Percentiles rank a stretch among this genome's conserved stretches.
Conservation (phyloP, 371 early-diverging fungal genomes). For the Mucor irregularis region DNA sequence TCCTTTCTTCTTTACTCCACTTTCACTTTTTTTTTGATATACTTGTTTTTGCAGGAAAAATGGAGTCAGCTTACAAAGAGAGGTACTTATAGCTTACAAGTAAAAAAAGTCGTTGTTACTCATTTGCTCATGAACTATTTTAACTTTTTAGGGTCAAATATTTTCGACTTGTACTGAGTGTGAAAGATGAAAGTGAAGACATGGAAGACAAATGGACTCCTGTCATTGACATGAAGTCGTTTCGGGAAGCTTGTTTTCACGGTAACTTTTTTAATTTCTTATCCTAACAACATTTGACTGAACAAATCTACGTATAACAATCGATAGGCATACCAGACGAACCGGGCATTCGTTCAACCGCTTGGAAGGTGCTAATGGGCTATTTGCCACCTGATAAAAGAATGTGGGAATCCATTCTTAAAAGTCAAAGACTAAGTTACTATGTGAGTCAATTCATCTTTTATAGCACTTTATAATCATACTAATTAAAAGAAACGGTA, state of each 20-base stretch:
- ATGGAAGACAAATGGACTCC: conserved; percentile 30
- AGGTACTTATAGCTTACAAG: conserved; percentile 19
- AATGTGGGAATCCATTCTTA: conserved; percentile 58
- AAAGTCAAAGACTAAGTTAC: conserved; percentile 59
- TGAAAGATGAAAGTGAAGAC: conserved; percentile 22
- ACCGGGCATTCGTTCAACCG: conserved; percentile 63
- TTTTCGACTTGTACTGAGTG: conserved; percentile 36
- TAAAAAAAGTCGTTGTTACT: background rate
- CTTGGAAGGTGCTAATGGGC: conserved; percentile 77
- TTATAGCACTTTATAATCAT: background rate
- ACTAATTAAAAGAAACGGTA: background rate
- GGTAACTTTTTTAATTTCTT: conserved; percentile 26
- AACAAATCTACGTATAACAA: background rate
- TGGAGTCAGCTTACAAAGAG: conserved; percentile 48
- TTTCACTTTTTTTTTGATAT: background rate
- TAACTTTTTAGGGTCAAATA: conserved; percentile 34
- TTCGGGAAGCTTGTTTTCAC: conserved; percentile 54
- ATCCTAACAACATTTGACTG: background rate
- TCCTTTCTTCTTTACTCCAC: background rate
- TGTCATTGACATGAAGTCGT: conserved; percentile 50
- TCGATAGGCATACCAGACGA: conserved; percentile 75
- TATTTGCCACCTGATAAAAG: conserved; percentile 78
- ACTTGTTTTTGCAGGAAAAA: conserved; percentile 8
- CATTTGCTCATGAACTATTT: background rate
- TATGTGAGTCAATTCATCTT: conserved; percentile 50